phyloP scores from a whole-genome alignment of 2,329 filamentous ascomycete species.

The Pestalotiopsis sp. region DNA sequence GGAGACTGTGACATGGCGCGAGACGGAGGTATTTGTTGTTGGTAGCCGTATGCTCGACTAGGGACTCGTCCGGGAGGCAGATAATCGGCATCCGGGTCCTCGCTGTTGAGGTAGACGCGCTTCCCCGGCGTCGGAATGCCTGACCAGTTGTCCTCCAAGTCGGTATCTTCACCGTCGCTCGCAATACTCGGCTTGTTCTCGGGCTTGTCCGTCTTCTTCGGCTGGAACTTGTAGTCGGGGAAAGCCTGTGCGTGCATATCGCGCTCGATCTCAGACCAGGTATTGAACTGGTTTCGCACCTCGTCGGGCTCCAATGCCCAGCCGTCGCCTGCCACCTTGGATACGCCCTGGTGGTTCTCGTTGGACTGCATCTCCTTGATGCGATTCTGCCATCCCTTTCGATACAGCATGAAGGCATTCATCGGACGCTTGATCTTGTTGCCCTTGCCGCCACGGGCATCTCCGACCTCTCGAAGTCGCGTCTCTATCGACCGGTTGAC shows the following conservation, averaged over 20 bases:
- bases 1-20: conserved; percentile 18
- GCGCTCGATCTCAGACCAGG: conserved; percentile 78
- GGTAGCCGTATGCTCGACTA: conserved; percentile 15
- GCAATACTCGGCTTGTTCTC: conserved; percentile 28
- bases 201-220: conserved; percentile 65
- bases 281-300: conserved; percentile 75
- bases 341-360: conserved; percentile 94
- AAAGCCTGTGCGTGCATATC: conserved; percentile 84
- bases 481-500: conserved; percentile 72
- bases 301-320: conserved; percentile 82
- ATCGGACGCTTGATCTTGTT: conserved; percentile 87
- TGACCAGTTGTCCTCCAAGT: conserved; percentile 37
- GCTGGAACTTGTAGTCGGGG: conserved; percentile 92
- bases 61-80: conserved; percentile 14
- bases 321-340: conserved; percentile 80
- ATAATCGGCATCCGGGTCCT: conserved; percentile 35
- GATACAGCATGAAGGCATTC: conserved; percentile 98
- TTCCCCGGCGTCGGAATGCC: conserved; percentile 38
- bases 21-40: conserved; percentile 16
- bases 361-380: conserved; percentile 80
- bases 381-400: conserved; percentile 86
- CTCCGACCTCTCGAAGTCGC: conserved; percentile 68
- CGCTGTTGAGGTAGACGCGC: conserved; percentile 27
- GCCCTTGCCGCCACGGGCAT: conserved; percentile 56
- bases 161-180: conserved; percentile 36